phyloP scores from a whole-genome alignment of 371 early-diverging fungal species.

The Conidiobolus coronatus region DNA sequence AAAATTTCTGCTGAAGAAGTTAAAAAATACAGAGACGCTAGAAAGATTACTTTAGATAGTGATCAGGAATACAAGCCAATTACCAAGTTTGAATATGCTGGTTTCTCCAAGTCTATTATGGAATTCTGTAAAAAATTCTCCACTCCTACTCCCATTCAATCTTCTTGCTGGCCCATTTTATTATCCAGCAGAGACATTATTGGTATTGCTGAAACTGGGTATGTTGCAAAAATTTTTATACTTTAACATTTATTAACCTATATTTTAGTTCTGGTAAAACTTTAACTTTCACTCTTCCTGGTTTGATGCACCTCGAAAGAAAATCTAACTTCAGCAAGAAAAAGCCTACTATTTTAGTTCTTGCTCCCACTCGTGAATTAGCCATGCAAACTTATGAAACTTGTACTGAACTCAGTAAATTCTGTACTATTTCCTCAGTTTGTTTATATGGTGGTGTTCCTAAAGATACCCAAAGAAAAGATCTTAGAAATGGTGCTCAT shows the following conservation, averaged over 20 bases:
- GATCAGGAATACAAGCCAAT: conserved; percentile 45
- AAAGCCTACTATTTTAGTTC: conserved; percentile 46
- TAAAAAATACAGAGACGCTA: conserved; percentile 32
- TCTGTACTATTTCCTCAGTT: conserved; percentile 44
- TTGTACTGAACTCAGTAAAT: conserved; percentile 33
- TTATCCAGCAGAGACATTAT: conserved; percentile 47
- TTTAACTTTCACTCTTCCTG: conserved; percentile 86
- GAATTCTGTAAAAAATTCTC: conserved; percentile 62
- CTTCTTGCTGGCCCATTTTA: conserved; percentile 69
- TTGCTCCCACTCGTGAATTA: conserved; percentile 90
- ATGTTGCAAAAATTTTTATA: conserved; percentile 6
- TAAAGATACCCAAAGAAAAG: conserved; percentile 35
- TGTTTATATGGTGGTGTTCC: conserved; percentile 57
- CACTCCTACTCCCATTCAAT: conserved; percentile 91
- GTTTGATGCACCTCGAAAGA: conserved; percentile 32
- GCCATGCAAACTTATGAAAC: conserved; percentile 77
- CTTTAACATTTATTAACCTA: not conserved
- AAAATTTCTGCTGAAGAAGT: conserved; percentile 11
- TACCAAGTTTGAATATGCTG: conserved; percentile 46
- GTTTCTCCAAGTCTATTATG: conserved; percentile 42
- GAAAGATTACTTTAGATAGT: conserved; percentile 36
- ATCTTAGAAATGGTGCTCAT: conserved; percentile 38
- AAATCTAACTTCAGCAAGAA: conserved; percentile 10
- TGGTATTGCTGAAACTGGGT: conserved; percentile 69
- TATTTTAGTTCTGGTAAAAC: conserved; percentile 65